Percentiles rank a stretch among this genome's conserved stretches.
Evolutionary conservation across 441 rosid species (phyloP).

Genomic region (Theobroma grandiflorum): DNA sequence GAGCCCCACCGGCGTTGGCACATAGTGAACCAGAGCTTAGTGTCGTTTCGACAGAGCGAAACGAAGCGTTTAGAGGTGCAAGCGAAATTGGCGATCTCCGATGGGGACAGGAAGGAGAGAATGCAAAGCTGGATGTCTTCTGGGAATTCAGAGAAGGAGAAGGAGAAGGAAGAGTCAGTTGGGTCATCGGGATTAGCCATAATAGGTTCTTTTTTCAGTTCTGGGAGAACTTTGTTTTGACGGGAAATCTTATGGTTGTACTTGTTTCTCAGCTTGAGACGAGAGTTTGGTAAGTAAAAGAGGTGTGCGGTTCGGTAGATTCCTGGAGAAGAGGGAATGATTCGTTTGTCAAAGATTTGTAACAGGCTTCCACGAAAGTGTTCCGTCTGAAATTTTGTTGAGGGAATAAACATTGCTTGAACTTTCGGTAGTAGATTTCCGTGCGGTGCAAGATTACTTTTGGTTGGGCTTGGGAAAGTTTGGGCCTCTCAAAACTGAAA

Average conservation of each 20-base stretch:
- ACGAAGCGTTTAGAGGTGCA: slow-evolving; percentile 81
- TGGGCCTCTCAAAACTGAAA: slow-evolving; percentile 2
- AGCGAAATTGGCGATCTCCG: slow-evolving; percentile 74
- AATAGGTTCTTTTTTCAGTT: slow-evolving; percentile 4
- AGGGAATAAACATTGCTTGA: not conserved
- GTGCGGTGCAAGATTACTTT: not conserved
- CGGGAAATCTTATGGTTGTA: slow-evolving; percentile 1
- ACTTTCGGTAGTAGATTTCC: not conserved
- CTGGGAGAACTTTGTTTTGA: slow-evolving; percentile 3
- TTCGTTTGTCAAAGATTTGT: slow-evolving; percentile 21
- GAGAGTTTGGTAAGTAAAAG: not conserved
- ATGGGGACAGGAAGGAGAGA: slow-evolving; percentile 75
- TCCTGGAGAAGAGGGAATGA: slow-evolving; percentile 39
- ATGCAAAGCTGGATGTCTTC: slow-evolving; percentile 86
- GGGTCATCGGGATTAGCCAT: slow-evolving; percentile 31
- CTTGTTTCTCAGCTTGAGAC: not conserved
- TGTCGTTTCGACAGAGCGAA: slow-evolving; percentile 62
- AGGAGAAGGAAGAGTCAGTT: slow-evolving; percentile 41
- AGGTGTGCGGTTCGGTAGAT: slow-evolving; percentile 24
- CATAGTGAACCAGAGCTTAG: slow-evolving; percentile 76
- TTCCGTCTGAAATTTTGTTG: not conserved
- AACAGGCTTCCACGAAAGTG: slow-evolving; percentile 3
- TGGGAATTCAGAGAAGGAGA: slow-evolving; percentile 72
- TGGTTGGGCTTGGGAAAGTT: not conserved
- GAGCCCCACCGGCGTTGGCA: slow-evolving; percentile 86